Evolutionary conservation across 2,329 filamentous ascomycete genomes (phyloP).

Genomic region (Xylariaceae sp.): DNA sequence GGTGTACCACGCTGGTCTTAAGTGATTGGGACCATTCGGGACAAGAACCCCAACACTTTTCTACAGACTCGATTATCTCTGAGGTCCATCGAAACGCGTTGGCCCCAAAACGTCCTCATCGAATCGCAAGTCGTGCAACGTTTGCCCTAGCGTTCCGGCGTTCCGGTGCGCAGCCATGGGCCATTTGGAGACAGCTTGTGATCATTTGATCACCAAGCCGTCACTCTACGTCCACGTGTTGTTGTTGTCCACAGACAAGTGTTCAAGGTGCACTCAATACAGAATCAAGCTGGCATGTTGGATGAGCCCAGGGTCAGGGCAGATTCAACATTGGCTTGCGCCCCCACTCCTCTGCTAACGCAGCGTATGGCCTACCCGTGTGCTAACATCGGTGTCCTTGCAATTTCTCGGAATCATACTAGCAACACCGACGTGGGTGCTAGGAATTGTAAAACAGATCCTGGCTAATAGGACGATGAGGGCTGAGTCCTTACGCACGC

Average conservation of each 20-base stretch:
- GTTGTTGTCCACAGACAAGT: neutral
- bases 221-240: neutral
- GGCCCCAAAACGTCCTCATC: constrained; percentile 2
- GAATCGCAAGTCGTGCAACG: neutral
- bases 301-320: neutral
- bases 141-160: constrained; percentile 5
- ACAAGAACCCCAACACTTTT: neutral
- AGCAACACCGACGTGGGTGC: neutral
- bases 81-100: constrained; percentile 4
- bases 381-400: neutral
- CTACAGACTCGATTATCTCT: constrained; percentile 5
- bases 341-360: neutral
- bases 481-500: neutral
- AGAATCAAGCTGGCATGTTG: constrained; percentile 2
- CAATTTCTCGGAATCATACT: neutral
- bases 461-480: neutral
- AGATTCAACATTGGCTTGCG: neutral
- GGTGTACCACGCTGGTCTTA: constrained; percentile 13
- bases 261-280: neutral
- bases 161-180: constrained; percentile 6
- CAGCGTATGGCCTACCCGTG: neutral
- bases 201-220: neutral
- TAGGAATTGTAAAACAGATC: neutral
- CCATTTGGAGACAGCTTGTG: constrained; percentile 3
- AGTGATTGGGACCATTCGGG: constrained; percentile 6